Percentiles rank a stretch among this genome's conserved stretches.
Conservation (phyloP, 371 early-diverging fungal genomes). For the Vairimorpha necatrix region DNA sequence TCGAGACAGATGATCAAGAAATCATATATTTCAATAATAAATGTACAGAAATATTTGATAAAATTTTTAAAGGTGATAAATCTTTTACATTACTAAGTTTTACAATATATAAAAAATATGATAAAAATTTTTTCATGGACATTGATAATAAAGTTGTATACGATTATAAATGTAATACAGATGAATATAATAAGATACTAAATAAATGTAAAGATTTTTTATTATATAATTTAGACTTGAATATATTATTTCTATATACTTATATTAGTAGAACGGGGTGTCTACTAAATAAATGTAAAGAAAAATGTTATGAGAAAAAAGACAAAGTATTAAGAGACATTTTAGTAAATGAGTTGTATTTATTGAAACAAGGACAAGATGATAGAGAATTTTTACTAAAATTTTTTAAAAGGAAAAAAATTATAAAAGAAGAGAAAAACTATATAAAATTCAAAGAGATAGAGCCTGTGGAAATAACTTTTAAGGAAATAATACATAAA, state of each 20-base stretch:
- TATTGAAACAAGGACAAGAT: not conserved
- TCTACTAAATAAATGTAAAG: not conserved
- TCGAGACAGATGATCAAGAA: not conserved
- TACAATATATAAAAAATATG: not conserved
- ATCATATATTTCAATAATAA: not conserved
- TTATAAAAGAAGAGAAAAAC: not conserved
- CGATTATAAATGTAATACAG: not conserved
- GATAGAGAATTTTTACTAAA: not conserved
- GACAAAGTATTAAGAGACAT: not conserved
- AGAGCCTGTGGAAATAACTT: not conserved
- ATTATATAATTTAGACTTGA: not conserved
- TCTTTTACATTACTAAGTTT: not conserved
- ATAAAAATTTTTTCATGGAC: not conserved
- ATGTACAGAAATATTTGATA: not conserved
- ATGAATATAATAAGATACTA: not conserved
- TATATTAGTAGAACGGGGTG: constrained; percentile 3
- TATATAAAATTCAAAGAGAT: not conserved
- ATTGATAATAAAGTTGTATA: not conserved
- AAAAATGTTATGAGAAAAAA: not conserved
- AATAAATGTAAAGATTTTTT: not conserved
- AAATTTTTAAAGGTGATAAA: not conserved
- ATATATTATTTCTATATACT: not conserved
- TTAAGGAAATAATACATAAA: not conserved
- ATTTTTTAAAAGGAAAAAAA: not conserved
- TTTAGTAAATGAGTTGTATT: not conserved